These are phyloP conservation scores for Termitomyces heimii DNA, from an alignment of 768 basidiomycete species.

Conservation along the genomic window DNA sequence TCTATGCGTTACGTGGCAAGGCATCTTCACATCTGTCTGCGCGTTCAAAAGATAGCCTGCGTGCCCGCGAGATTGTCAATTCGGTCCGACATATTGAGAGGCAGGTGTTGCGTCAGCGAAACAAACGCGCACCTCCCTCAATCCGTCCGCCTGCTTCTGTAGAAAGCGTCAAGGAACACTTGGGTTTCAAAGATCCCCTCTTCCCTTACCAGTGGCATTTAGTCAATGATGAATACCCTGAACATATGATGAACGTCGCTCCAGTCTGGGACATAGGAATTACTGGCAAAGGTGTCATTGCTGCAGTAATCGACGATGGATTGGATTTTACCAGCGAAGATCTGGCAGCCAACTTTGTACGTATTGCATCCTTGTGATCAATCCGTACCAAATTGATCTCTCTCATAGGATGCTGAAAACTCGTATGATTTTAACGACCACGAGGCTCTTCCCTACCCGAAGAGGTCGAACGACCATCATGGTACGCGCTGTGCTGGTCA, in stretches of 20 bases:
- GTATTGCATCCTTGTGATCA: slow-evolving; percentile 24
- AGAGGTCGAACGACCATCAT: slow-evolving; percentile 85
- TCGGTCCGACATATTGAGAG: slow-evolving; percentile 56
- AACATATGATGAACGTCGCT: slow-evolving; percentile 88
- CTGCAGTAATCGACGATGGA: slow-evolving; percentile 92
- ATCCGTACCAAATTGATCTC: not conserved
- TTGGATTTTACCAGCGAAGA: slow-evolving; percentile 87
- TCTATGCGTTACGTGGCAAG: slow-evolving; percentile 36
- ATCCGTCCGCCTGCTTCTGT: slow-evolving; percentile 34
- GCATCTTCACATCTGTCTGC: slow-evolving; percentile 26
- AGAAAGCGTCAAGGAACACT: slow-evolving; percentile 44
- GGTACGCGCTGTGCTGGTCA: slow-evolving; percentile 98
- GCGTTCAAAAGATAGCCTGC: slow-evolving; percentile 35
- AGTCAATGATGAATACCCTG: slow-evolving; percentile 77
- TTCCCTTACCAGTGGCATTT: slow-evolving; percentile 93
- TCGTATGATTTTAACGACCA: slow-evolving; percentile 98
- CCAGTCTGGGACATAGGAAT: slow-evolving; percentile 89
- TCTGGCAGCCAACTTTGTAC: slow-evolving; percentile 85
- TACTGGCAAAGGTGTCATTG: slow-evolving; percentile 80
- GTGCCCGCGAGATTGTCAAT: slow-evolving; percentile 39
- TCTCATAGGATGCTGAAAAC: slow-evolving; percentile 67
- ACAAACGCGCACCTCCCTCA: slow-evolving; percentile 71
- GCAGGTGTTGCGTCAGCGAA: slow-evolving; percentile 62
- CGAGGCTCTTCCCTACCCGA: slow-evolving; percentile 76
- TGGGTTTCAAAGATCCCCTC: slow-evolving; percentile 77